Percentiles rank a stretch among this genome's conserved stretches.
Conservation (phyloP, 179 eudicot genomes). For the Gypsophila paniculata region DNA sequence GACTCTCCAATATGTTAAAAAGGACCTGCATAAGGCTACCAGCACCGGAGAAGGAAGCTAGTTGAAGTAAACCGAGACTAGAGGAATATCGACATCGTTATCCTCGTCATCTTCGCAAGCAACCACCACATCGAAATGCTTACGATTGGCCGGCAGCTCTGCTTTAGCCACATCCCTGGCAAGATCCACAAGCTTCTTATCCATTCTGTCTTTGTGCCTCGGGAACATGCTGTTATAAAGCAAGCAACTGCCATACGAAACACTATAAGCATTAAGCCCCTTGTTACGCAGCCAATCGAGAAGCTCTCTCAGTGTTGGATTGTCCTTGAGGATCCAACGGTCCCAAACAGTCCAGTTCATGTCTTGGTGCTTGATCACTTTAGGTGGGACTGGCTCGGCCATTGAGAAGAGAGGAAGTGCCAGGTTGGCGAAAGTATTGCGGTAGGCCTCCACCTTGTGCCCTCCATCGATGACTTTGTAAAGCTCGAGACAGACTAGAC, state of each 20-base stretch:
- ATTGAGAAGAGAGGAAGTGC: conserved; percentile 90
- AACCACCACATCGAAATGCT: conserved; percentile 71
- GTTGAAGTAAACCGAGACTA: conserved; percentile 47
- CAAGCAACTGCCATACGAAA: conserved; percentile 62
- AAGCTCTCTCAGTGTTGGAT: conserved; percentile 49
- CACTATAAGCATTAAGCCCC: conserved; percentile 55
- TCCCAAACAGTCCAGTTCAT: conserved; percentile 97
- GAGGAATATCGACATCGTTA: conserved; percentile 76
- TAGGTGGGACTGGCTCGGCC: conserved; percentile 86
- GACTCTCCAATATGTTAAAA: too few species aligned
- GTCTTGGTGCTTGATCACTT: conserved; percentile 72
- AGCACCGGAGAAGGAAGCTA: conserved; percentile 11
- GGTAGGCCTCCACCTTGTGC: conserved; percentile 83
- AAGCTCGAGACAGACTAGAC: conserved; percentile 83
- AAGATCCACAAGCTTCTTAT: conserved; percentile 62
- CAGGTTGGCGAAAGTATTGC: conserved; percentile 81
- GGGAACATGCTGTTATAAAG: conserved; percentile 72
- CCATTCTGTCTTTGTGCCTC: conserved; percentile 66
- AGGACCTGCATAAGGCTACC: too few species aligned
- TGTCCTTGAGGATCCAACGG: conserved; percentile 63
- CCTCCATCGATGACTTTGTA: conserved; percentile 68
- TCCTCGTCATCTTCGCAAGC: conserved; percentile 83
- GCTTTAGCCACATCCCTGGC: conserved; percentile 67
- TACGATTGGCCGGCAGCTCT: conserved; percentile 59
- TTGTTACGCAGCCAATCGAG: conserved; percentile 56